These are phyloP conservation scores for Geranomyces michiganensis DNA, from an alignment of 192 early-diverging fungal species.

Conservation along the genomic window DNA sequence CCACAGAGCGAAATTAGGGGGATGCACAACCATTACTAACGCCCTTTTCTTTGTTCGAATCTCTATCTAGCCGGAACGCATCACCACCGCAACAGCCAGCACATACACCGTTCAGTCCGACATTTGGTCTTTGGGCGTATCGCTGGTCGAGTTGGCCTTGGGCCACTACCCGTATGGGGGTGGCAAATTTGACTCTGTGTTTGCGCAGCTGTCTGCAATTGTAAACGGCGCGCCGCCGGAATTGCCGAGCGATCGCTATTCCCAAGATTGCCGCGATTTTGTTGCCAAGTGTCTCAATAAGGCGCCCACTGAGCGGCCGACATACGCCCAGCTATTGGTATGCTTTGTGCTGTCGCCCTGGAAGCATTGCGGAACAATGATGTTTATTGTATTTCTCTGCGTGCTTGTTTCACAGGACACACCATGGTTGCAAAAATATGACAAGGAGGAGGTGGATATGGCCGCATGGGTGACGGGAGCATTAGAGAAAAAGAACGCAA, in stretches of 20 bases:
- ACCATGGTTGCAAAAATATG: conserved; percentile 72
- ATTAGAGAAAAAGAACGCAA: conserved; percentile 33
- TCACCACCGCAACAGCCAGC: conserved; percentile 57
- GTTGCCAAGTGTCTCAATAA: conserved; percentile 75
- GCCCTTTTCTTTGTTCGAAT: no score
- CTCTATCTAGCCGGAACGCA: conserved; percentile 89
- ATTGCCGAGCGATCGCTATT: conserved; percentile 69
- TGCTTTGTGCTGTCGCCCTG: not conserved
- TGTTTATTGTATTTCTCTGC: not conserved
- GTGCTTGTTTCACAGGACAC: conserved; percentile 39
- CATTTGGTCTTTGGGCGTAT: conserved; percentile 91
- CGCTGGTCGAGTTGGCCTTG: conserved; percentile 80
- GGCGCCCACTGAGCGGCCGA: conserved; percentile 69
- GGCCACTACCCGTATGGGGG: conserved; percentile 83
- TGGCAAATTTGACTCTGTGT: conserved; percentile 70
- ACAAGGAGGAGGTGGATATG: conserved; percentile 76
- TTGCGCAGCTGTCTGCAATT: conserved; percentile 88
- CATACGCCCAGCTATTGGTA: conserved; percentile 72
- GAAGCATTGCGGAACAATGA: not conserved
- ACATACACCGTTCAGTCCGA: conserved; percentile 88
- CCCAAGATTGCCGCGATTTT: conserved; percentile 76
- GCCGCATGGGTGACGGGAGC: conserved; percentile 75
- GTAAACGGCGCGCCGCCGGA: conserved; percentile 75
- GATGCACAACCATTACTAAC: no score
- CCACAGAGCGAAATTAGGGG: no score